Evolutionary conservation across 2,329 filamentous ascomycete genomes (phyloP).

Genomic region (Ophiobolus disseminans): DNA sequence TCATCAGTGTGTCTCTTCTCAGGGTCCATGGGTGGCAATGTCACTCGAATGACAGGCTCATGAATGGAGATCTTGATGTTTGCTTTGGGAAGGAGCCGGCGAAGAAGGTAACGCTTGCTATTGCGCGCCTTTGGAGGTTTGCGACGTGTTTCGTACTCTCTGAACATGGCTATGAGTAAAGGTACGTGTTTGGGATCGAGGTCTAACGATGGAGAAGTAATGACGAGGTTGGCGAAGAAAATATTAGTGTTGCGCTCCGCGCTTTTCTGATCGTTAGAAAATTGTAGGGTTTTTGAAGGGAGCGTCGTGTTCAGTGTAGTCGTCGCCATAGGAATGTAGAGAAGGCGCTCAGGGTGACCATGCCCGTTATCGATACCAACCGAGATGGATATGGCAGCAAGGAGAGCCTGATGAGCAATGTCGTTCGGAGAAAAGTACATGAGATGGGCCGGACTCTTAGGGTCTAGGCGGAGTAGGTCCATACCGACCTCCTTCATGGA

Average conservation of each 20-base stretch:
- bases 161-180: slow-evolving; percentile 78
- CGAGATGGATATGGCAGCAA: slow-evolving; percentile 90
- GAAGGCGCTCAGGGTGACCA: slow-evolving; percentile 80
- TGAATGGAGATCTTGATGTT: slow-evolving; percentile 96
- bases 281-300: slow-evolving; percentile 90
- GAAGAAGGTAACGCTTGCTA: slow-evolving; percentile 71
- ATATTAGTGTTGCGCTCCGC: slow-evolving; percentile 95
- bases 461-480: slow-evolving; percentile 88
- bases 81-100: slow-evolving; percentile 89
- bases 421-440: slow-evolving; percentile 98
- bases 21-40: slow-evolving; percentile 77
- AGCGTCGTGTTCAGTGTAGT: slow-evolving; percentile 93
- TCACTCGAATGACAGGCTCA: slow-evolving; percentile 90
- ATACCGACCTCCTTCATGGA: slow-evolving; percentile 97
- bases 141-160: slow-evolving; percentile 50
- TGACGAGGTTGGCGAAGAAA: slow-evolving; percentile 91
- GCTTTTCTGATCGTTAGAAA: slow-evolving; percentile 71
- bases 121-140: slow-evolving; percentile 34
- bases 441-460: slow-evolving; percentile 89
- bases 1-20: slow-evolving; percentile 70
- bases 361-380: slow-evolving; percentile 91
- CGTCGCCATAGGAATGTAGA: slow-evolving; percentile 97
- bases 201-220: slow-evolving; percentile 94
- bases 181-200: slow-evolving; percentile 91
- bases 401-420: slow-evolving; percentile 90